phyloP scores from a whole-genome alignment of 2,329 filamentous ascomycete species.

The Niveomyces coronatus region DNA sequence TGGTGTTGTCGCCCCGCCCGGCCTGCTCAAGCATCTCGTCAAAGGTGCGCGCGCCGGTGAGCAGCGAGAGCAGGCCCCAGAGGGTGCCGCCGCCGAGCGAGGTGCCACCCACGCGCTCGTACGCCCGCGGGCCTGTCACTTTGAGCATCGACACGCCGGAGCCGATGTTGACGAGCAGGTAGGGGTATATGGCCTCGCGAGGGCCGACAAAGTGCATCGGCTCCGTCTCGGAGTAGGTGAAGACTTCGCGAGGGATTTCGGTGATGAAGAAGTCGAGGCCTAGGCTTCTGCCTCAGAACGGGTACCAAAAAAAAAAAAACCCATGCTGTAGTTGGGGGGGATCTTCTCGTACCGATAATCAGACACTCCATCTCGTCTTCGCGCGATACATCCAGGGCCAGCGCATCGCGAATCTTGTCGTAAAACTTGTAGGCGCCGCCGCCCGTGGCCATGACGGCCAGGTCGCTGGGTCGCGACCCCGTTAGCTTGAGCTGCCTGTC shows the following conservation, averaged over 20 bases:
- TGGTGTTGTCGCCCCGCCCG: constrained; percentile 80
- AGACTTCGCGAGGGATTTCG: constrained; percentile 93
- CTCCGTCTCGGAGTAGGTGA: constrained; percentile 85
- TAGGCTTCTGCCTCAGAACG: constrained; percentile 21
- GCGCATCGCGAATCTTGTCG: constrained; percentile 71
- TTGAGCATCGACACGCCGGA: constrained; percentile 97
- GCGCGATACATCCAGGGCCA: constrained; percentile 78
- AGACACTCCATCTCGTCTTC: constrained; percentile 99
- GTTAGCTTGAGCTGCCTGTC: constrained; percentile 69
- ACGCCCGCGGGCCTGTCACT: constrained; percentile 79
- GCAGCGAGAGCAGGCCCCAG: constrained; percentile 83
- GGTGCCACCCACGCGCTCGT: constrained; percentile 85
- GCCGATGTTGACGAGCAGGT: constrained; percentile 95
- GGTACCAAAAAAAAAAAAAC: background rate
- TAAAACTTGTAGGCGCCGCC: constrained; percentile 97
- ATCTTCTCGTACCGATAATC: constrained; percentile 61
- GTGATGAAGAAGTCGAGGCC: constrained; percentile 98
- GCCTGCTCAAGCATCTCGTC: constrained; percentile 95
- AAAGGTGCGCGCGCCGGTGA: constrained; percentile 91
- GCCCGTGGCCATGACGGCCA: constrained; percentile 92
- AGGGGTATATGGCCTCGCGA: constrained; percentile 78
- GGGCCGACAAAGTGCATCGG: constrained; percentile 83
- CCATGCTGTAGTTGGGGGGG: background rate
- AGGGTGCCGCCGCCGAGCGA: constrained; percentile 94
- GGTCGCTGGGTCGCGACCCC: constrained; percentile 57